Evolutionary conservation across 1,284 basidiomycete species (phyloP).

Genomic region (Irpex rosettiformis): DNA sequence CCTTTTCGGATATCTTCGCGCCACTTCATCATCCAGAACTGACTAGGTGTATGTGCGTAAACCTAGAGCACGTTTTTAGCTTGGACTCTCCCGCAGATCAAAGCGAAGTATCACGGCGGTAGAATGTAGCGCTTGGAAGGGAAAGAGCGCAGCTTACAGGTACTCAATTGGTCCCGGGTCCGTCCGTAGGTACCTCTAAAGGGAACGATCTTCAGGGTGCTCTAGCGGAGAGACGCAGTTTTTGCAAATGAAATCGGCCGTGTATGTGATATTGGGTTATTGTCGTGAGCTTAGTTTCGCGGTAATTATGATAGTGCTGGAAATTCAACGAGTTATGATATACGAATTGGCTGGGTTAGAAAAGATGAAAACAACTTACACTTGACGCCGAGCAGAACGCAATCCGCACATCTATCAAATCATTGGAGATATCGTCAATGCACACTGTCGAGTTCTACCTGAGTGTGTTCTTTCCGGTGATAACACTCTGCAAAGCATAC

Average conservation of each 20-base stretch:
- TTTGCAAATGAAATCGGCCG: constrained; percentile 56
- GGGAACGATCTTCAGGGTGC: constrained; percentile 59
- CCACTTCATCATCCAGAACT: too few species aligned
- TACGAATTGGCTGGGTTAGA: neutral
- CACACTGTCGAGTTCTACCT: constrained; percentile 30
- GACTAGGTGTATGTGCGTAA: constrained; percentile 31
- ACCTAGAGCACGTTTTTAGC: constrained; percentile 27
- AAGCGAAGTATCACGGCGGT: neutral
- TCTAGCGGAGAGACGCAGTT: constrained; percentile 46
- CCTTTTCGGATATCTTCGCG: neutral
- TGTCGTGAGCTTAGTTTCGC: constrained; percentile 65
- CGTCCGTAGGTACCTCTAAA: constrained; percentile 56
- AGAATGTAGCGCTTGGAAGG: too few species aligned
- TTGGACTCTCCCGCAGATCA: neutral
- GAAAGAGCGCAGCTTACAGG: constrained; percentile 40
- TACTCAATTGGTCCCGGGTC: constrained; percentile 71
- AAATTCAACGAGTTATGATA: neutral
- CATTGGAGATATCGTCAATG: constrained; percentile 32
- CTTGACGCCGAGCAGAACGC: constrained; percentile 46
- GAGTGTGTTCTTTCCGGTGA: constrained; percentile 70
- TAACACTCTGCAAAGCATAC: too few species aligned
- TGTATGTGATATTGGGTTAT: constrained; percentile 60
- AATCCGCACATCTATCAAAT: constrained; percentile 30
- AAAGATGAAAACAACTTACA: constrained; percentile 31
- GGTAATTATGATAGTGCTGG: too few species aligned